A percentile compares a stretch with the other conserved stretches of the same genome.
phyloP scores from a whole-genome alignment of 106 monocot species.

The Gastrodia elata region DNA sequence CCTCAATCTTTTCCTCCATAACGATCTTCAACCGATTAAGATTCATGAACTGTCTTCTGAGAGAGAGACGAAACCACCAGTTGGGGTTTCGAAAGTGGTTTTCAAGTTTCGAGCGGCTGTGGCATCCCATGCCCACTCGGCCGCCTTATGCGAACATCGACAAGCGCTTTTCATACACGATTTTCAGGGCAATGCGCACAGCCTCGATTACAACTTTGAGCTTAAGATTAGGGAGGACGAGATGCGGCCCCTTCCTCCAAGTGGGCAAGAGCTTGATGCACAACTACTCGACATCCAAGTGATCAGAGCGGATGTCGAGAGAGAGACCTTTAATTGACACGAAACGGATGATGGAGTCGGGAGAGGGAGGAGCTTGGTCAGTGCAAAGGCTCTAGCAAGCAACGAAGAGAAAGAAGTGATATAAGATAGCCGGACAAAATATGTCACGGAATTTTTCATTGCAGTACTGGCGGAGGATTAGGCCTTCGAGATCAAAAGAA shows the following conservation, averaged over 20 bases:
- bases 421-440: conserved; percentile 28
- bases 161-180: conserved; percentile 46
- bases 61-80: conserved; percentile 71
- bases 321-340: conserved; percentile 23
- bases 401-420: conserved; percentile 45
- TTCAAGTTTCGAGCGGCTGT: conserved; percentile 84
- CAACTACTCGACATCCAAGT: conserved; percentile 20
- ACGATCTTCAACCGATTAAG: conserved; percentile 18
- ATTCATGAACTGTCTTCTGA: conserved; percentile 35
- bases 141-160: conserved; percentile 78
- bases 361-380: not conserved
- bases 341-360: not conserved
- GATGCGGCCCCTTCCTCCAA: conserved; percentile 32
- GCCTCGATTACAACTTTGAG: conserved; percentile 63
- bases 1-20: conserved; percentile 53
- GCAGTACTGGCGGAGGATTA: conserved; percentile 33
- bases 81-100: conserved; percentile 47
- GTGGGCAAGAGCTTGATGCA: conserved; percentile 36
- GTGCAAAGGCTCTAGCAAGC: conserved; percentile 20
- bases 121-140: conserved; percentile 48
- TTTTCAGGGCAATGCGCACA: conserved; percentile 38
- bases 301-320: conserved; percentile 9
- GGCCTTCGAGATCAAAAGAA: conserved; percentile 34
- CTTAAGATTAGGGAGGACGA: conserved; percentile 40
- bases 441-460: conserved; percentile 39